Evolutionary conservation across 2,329 filamentous ascomycete species (phyloP).

Genomic region (Microcyclospora tardicrescens): DNA sequence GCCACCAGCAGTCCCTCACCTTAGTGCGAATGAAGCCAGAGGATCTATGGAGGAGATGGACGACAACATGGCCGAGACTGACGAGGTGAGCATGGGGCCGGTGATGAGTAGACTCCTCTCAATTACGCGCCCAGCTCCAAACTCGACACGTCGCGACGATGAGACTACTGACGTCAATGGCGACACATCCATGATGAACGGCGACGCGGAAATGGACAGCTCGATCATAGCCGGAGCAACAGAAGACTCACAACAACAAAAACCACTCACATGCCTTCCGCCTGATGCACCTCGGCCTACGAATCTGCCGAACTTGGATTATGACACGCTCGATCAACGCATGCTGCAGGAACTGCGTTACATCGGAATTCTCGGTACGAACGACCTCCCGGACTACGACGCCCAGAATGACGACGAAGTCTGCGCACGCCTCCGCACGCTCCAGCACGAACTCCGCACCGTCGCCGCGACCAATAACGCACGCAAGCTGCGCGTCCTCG

Average conservation of each 20-base stretch:
- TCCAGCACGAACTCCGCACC: conserved; percentile 71
- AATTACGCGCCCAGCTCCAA: conserved; percentile 59
- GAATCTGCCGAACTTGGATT: conserved; percentile 50
- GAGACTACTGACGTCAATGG: conserved; percentile 30
- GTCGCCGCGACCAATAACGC: conserved; percentile 82
- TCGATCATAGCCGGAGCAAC: conserved; percentile 12
- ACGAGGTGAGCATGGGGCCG: conserved; percentile 78
- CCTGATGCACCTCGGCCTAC: conserved; percentile 24
- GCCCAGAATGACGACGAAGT: conserved; percentile 89
- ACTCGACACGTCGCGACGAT: conserved; percentile 37
- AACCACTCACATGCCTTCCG: conserved; percentile 60
- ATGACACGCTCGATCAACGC: conserved; percentile 75
- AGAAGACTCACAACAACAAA: conserved; percentile 23
- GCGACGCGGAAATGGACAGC: conserved; percentile 30
- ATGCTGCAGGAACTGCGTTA: conserved; percentile 82
- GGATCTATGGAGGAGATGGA: conserved; percentile 77
- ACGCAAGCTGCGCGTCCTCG: conserved; percentile 72
- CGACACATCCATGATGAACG: conserved; percentile 29
- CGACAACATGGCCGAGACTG: conserved; percentile 75
- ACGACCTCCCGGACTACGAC: conserved; percentile 65
- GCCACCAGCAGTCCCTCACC: conserved; percentile 47
- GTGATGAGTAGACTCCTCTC: conserved; percentile 71
- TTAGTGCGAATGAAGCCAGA: conserved; percentile 67
- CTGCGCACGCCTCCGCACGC: conserved; percentile 69
- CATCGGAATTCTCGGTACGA: conserved; percentile 61